These are phyloP conservation scores for Xerophyta viscosa DNA, from an alignment of 106 monocot species.

Conservation along the genomic window DNA sequence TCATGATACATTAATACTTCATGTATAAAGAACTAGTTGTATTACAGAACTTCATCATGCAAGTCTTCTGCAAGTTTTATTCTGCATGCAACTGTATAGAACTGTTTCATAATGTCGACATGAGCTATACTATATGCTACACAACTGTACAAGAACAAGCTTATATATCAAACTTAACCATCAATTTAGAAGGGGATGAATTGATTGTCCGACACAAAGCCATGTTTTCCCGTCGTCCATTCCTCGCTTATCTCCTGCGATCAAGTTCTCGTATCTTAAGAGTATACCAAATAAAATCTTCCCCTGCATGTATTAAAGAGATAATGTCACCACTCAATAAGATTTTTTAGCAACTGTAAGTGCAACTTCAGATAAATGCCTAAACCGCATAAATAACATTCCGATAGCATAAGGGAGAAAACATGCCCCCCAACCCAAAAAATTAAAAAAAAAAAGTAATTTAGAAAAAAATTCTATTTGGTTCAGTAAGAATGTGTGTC, in stretches of 20 bases:
- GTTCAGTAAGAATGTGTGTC: not conserved
- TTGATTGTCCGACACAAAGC: constrained; percentile 75
- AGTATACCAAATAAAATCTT: constrained; percentile 89
- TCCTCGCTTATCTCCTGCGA: constrained; percentile 6
- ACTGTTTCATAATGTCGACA: too few species aligned
- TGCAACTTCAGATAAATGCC: not conserved
- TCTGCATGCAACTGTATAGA: too few species aligned
- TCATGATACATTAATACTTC: too few species aligned
- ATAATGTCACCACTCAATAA: too few species aligned
- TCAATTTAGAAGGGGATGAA: constrained; percentile 11
- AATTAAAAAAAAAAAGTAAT: not conserved
- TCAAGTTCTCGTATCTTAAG: constrained; percentile 44
- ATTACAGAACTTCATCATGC: too few species aligned
- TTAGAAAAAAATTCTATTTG: not conserved
- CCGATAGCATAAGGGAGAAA: not conserved
- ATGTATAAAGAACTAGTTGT: too few species aligned
- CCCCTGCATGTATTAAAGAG: constrained; percentile 37
- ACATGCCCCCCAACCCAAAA: not conserved
- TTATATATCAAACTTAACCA: too few species aligned
- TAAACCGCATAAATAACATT: not conserved
- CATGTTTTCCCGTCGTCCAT: constrained; percentile 22
- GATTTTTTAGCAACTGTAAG: not conserved
- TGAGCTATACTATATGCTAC: too few species aligned
- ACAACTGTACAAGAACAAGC: too few species aligned
- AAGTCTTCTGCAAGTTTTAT: too few species aligned